A percentile compares a stretch with the other conserved stretches of the same genome.
Conservation (phyloP, 2,329 filamentous ascomycete species). For the Gliomastix tumulicola region DNA sequence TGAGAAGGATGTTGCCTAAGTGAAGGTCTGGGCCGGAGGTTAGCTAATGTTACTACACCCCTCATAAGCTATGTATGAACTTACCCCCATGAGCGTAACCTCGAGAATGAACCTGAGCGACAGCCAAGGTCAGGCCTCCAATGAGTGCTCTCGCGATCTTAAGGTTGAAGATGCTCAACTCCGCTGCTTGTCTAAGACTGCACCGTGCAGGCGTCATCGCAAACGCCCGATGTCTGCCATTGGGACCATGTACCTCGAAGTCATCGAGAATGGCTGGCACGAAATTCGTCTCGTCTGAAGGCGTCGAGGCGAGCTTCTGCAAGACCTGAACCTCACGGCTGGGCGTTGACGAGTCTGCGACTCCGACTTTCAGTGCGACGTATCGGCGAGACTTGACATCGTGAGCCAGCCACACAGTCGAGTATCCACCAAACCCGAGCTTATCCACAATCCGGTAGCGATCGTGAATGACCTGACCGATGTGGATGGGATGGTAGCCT, state of each 20-base stretch:
- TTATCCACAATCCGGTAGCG: constrained; percentile 32
- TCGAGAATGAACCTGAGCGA: constrained; percentile 18
- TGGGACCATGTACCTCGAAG: constrained; percentile 19
- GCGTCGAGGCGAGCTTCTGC: too few relatives aligned
- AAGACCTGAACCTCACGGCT: too few relatives aligned
- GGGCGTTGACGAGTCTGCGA: too few relatives aligned
- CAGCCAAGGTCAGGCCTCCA: constrained; percentile 14
- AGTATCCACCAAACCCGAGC: constrained; percentile 29
- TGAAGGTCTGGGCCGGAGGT: too few relatives aligned
- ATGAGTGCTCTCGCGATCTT: constrained; percentile 11
- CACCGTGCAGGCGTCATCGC: constrained; percentile 10
- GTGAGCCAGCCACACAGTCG: constrained; percentile 33
- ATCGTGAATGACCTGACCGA: constrained; percentile 29
- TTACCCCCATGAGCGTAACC: constrained; percentile 16
- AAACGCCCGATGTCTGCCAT: constrained; percentile 19
- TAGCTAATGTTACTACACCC: too few relatives aligned
- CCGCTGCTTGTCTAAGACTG: constrained; percentile 10
- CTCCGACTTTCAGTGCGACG: constrained; percentile 22
- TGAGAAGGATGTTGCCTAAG: constrained; percentile 13
- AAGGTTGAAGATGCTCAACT: constrained; percentile 10
- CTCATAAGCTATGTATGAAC: too few relatives aligned
- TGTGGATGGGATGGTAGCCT: constrained; percentile 29
- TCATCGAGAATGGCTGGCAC: constrained; percentile 12
- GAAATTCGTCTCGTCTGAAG: too few relatives aligned
- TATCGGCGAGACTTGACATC: constrained; percentile 13